Conservation (phyloP, 352 stramenopile genomes). For the Lagenidium sp. region DNA sequence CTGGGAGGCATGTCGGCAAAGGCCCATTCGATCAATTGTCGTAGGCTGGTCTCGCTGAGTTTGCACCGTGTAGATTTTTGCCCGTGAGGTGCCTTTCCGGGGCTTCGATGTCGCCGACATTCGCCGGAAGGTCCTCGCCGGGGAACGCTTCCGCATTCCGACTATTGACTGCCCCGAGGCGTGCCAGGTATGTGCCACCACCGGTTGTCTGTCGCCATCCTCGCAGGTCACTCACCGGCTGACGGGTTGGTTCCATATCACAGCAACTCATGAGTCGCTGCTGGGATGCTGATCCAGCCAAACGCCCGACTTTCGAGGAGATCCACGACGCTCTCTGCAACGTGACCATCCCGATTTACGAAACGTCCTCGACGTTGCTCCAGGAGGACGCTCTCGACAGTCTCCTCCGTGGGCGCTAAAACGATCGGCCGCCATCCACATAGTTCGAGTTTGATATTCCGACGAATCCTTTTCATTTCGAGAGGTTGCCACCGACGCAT, state of each 20-base stretch:
- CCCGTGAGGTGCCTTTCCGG: slow-evolving; percentile 67
- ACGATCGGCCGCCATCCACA: not conserved
- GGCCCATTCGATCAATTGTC: not conserved
- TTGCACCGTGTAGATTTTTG: slow-evolving; percentile 51
- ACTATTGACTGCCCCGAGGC: slow-evolving; percentile 53
- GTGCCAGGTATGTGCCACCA: slow-evolving; percentile 43
- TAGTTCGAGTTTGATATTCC: too few relatives aligned
- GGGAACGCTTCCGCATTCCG: slow-evolving; percentile 67
- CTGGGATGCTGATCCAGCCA: slow-evolving; percentile 46
- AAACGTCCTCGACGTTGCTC: slow-evolving; percentile 16
- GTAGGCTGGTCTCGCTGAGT: not conserved
- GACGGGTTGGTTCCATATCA: too few relatives aligned
- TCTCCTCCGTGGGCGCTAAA: slow-evolving; percentile 31
- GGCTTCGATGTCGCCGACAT: slow-evolving; percentile 71
- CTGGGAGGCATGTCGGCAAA: slow-evolving; percentile 54
- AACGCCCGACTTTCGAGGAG: slow-evolving; percentile 48
- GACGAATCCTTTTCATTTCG: too few relatives aligned
- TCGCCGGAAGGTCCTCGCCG: slow-evolving; percentile 49
- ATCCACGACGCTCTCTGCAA: slow-evolving; percentile 33
- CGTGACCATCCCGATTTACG: slow-evolving; percentile 18
- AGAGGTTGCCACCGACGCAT: too few relatives aligned
- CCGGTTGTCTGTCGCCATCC: too few relatives aligned
- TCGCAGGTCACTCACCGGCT: too few relatives aligned
- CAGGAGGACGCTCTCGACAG: slow-evolving; percentile 55
- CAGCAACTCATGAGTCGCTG: slow-evolving; percentile 59